Evolutionary conservation across 1,139 yeast genomes (phyloP), one percentile per base, ranked within the genome.

Genomic region (Kazachstania sp.): DNA sequence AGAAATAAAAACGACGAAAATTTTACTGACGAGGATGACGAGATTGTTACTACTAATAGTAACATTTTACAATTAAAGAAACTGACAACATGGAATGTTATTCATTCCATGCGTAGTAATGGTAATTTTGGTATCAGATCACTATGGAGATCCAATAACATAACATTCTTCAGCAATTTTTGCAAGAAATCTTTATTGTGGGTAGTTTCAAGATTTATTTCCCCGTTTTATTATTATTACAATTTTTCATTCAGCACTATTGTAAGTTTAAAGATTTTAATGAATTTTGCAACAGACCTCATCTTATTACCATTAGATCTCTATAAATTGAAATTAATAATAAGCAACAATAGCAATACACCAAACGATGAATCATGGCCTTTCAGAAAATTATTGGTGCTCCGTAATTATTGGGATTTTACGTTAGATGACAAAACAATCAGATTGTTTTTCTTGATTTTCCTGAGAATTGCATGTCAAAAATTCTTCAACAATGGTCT

Each of bases 111-210:
- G 40, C 72, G 82, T 49, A 72, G 83, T 11, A 78, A 78, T 54
- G 97, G 87, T 58, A 43, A 42, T 20, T 29, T 48, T 35, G 97
- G 97, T 0, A 80, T 87, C 1, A 71, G 81, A 60, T 95, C 96
- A 1, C 69, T 87, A 30, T 86, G 95, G 77, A 75, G 94, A 58
- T 95, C 95, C 3, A 74, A 86, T 40, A 88, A 92, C 63, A 86
- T 96, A 1, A 75, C 95, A 1, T 90, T 88, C 61, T 72, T 92
- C 32, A 76, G 84, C 61, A 83, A 78, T 49, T 84, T 95, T 0
- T 71, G 88, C 39, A 37, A 39, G 13, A 44, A 19, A 8, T 30
- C 37, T 19, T 34, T 47, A 11, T 15, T 38, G 16, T 19, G 20
- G 8, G 13, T 34, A 12, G 39, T 38, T 6, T 36, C 46, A 18